phyloP scores from a whole-genome alignment of 129 eudicot species.

The Pseudognaphalium luteoalbum region DNA sequence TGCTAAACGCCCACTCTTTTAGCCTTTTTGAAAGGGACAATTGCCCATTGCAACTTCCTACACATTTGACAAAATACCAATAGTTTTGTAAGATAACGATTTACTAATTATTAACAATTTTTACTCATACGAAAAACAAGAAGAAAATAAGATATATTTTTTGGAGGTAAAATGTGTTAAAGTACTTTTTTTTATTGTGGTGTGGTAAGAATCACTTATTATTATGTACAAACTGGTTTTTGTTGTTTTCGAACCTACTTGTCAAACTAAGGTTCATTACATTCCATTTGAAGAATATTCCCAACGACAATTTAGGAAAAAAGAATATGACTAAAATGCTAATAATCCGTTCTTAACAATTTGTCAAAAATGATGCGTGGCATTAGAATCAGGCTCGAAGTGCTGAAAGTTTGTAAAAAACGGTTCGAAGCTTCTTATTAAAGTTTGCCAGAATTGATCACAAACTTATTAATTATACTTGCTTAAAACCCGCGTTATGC shows the following conservation, averaged over 20 bases:
- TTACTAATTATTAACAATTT: neutral
- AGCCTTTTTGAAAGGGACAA: constrained; percentile 25
- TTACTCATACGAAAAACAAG: neutral
- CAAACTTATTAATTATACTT: neutral
- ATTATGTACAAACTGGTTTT: too few species aligned
- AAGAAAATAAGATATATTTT: too few species aligned
- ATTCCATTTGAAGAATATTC: neutral
- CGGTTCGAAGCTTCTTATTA: neutral
- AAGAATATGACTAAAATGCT: neutral
- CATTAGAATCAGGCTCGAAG: neutral
- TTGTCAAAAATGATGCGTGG: too few species aligned
- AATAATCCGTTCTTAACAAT: neutral
- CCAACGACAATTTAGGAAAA: too few species aligned
- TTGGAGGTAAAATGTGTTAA: too few species aligned
- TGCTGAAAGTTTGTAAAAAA: too few species aligned
- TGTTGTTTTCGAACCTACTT: too few species aligned
- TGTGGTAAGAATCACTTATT: too few species aligned
- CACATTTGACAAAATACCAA: neutral
- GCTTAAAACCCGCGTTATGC: too few species aligned
- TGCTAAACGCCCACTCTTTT: neutral
- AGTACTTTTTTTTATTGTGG: too few species aligned
- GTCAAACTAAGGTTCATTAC: neutral
- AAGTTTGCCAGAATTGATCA: neutral
- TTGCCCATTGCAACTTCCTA: constrained; percentile 10
- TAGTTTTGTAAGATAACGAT: neutral